A percentile compares a stretch with the other conserved stretches of the same genome.
These are phyloP conservation scores for Rhododendron kiyosumense DNA, from an alignment of 148 eudicot species.

Conservation along the genomic window DNA sequence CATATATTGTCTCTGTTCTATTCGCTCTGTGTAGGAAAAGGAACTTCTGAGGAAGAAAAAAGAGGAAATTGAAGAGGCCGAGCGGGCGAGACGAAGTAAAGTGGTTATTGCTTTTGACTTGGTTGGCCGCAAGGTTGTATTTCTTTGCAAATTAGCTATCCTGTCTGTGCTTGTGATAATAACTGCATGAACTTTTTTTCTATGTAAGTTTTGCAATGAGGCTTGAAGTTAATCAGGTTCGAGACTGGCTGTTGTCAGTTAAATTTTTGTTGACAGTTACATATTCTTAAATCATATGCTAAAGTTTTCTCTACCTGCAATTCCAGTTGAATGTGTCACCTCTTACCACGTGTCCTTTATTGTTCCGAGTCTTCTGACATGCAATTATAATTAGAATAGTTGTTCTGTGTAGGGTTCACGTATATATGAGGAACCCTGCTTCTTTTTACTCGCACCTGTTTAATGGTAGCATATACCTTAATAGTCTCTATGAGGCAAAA, in stretches of 20 bases:
- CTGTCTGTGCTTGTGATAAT: conserved; percentile 4
- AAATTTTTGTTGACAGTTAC: no score
- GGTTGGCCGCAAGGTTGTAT: conserved; percentile 89
- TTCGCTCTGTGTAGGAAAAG: conserved; percentile 57
- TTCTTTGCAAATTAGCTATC: conserved; percentile 4
- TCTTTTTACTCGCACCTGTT: not conserved
- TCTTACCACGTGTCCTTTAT: not conserved
- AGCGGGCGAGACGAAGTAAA: conserved; percentile 70
- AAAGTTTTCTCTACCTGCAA: not conserved
- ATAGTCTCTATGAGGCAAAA: not conserved
- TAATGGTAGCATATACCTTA: not conserved
- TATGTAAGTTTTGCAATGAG: not conserved
- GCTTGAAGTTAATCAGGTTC: not conserved
- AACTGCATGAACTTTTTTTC: not conserved
- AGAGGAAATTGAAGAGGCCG: conserved; percentile 83
- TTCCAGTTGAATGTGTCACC: not conserved
- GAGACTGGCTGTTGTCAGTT: not conserved
- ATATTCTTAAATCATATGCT: not conserved
- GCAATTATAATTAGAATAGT: not conserved
- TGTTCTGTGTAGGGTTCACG: not conserved
- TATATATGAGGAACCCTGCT: not conserved
- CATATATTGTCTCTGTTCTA: not conserved
- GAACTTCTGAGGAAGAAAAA: conserved; percentile 79
- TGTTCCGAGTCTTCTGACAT: not conserved
- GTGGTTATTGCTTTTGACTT: conserved; percentile 91